Evolutionary conservation across 2,329 filamentous ascomycete species (phyloP), one percentile per base, ranked within the genome.

Genomic region (Epichloe sp.): DNA sequence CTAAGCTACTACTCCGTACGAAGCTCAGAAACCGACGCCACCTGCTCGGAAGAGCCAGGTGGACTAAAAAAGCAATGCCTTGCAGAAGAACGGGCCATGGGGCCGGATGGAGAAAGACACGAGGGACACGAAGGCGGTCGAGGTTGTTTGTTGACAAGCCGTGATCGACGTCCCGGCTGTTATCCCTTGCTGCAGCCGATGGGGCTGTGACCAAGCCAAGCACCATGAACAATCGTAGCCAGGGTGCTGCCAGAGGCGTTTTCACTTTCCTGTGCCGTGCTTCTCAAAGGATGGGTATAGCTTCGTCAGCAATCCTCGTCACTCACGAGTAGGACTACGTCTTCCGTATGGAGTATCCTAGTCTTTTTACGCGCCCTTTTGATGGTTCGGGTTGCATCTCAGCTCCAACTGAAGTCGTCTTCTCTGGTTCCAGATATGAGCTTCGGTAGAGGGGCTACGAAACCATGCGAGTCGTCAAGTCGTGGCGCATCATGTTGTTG

Each of bases 21-120:
- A 15, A 34, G 48, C 48, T 43, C 49, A 53, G 44, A 35, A 38
- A 47, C 51, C 51, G 47, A 40, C 31, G 51, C 53, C 51, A 50
- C 45, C 50, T 42, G 50, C 45, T 49, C 48, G 48, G 41, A 49
- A 44, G 41, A 44, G 15, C 15, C 14, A 49, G 48, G 12, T 23
- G 40, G 44, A 45, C 50, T 15, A 45, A 45, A 52, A 54, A 53
- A 51, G 51, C 46, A 53, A 52, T 50, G 47, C n/a, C 41, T 40
- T 55, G 50, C 49, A 52, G 44, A 44, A 42, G 31, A 35, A 48
- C 36, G 40, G 14, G 38, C 31, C 17, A n/a, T 31, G 46, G 23
- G 37, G n/a, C 5, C 46, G 23, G 23, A 41, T 31, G 36, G 41
- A 48, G 46, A 41, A 36, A 26, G 34, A 51, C 41, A 49, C 17